A percentile compares a stretch with the other conserved stretches of the same genome.
Evolutionary conservation across 176 grass and related monocot species (phyloP).

Genomic region (Oryza australiensis): DNA sequence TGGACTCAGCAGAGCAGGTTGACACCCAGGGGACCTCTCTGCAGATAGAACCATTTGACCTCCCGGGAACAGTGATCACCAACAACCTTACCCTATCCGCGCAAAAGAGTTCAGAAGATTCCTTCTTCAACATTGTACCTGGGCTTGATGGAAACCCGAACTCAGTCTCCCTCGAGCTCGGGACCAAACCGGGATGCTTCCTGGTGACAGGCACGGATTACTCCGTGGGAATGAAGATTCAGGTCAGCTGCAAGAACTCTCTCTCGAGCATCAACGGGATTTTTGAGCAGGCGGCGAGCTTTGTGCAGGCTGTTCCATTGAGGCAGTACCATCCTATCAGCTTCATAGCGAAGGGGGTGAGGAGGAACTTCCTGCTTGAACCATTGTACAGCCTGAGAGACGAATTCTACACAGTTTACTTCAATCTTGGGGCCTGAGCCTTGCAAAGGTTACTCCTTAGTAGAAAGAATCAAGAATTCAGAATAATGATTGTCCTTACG

Average conservation of each 20-base stretch:
- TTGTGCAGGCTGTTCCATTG: constrained; percentile 44
- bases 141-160: constrained; percentile 49
- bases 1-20: constrained; percentile 24
- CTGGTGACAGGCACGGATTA: constrained; percentile 37
- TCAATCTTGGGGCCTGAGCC: constrained; percentile 64
- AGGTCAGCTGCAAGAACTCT: constrained; percentile 50
- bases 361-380: constrained; percentile 76
- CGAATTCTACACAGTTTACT: constrained; percentile 86
- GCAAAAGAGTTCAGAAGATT: constrained; percentile 33
- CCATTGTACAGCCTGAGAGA: constrained; percentile 75
- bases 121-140: constrained; percentile 57
- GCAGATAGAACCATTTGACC: constrained; percentile 79
- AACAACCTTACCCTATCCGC: constrained; percentile 61
- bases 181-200: constrained; percentile 52
- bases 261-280: constrained; percentile 38
- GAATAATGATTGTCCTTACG: constrained; percentile 13
- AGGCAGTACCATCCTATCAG: constrained; percentile 70
- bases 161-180: constrained; percentile 48
- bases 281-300: constrained; percentile 65
- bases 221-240: constrained; percentile 32
- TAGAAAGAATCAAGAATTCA: constrained; percentile 36
- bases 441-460: neutral
- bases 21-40: constrained; percentile 13
- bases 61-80: constrained; percentile 76
- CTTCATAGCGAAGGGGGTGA: constrained; percentile 65